Conservation (phyloP, 495 filamentous ascomycete species). For the Sphaerosporella brunnea region DNA sequence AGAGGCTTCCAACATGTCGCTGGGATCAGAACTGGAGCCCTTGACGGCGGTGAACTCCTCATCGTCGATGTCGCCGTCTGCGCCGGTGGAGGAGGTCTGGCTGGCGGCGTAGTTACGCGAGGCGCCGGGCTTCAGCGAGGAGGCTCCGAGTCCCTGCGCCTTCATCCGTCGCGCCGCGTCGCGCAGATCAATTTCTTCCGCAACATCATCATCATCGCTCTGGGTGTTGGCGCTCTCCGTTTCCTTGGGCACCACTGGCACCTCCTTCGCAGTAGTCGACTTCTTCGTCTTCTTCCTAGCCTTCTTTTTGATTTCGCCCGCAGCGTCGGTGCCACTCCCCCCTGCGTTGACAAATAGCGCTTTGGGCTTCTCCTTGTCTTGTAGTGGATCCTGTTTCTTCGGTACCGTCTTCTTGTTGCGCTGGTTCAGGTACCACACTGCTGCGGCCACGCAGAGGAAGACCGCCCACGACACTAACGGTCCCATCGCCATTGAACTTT, state of each 20-base stretch:
- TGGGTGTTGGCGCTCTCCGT: not conserved
- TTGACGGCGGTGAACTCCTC: constrained; percentile 22
- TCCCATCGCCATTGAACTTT: not conserved
- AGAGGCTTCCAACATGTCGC: constrained; percentile 34
- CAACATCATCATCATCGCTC: not conserved
- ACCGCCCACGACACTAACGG: constrained; percentile 18
- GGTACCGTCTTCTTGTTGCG: not conserved
- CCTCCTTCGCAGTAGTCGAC: not conserved
- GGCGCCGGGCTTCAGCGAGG: constrained; percentile 12
- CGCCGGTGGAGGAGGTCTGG: constrained; percentile 28
- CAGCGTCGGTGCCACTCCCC: not conserved
- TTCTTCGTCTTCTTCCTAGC: not conserved
- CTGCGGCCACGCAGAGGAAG: constrained; percentile 19
- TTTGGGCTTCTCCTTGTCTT: not conserved
- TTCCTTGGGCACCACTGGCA: not conserved
- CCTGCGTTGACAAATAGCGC: not conserved
- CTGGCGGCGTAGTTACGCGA: constrained; percentile 8
- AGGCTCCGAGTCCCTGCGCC: constrained; percentile 20
- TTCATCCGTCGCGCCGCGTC: constrained; percentile 7
- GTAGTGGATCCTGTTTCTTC: not conserved
- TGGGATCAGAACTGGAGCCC: constrained; percentile 23
- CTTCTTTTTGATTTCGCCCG: not conserved
- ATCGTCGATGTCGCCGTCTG: constrained; percentile 30
- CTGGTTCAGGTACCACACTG: constrained; percentile 4
- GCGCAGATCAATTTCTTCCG: not conserved